Evolutionary conservation across 73 alveolate species (phyloP).

Genomic region (Tetrahymena thermophila): DNA sequence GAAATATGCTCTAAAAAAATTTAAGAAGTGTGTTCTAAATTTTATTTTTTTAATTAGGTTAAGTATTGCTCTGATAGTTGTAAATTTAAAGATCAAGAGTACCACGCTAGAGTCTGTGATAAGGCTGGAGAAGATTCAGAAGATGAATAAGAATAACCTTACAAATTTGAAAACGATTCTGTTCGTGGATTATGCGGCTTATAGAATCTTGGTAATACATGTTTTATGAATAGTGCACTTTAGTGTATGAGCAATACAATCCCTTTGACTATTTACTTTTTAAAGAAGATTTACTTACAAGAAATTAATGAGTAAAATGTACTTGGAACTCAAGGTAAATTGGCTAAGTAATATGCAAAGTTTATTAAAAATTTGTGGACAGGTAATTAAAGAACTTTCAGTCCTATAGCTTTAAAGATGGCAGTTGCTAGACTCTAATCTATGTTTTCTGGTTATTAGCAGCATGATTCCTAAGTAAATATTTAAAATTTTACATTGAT

Average conservation of each 20-base stretch:
- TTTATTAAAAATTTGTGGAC: slow-evolving; percentile 34
- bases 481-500: not conserved
- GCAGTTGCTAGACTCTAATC: slow-evolving; percentile 38
- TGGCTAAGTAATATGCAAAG: slow-evolving; percentile 16
- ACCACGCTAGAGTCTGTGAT: not conserved
- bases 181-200: slow-evolving; percentile 82
- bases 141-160: slow-evolving; percentile 14
- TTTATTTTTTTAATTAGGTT: not conserved
- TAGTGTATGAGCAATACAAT: slow-evolving; percentile 83
- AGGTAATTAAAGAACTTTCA: slow-evolving; percentile 13
- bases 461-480: slow-evolving; percentile 28
- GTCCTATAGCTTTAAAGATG: slow-evolving; percentile 20
- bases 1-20: too few relatives aligned
- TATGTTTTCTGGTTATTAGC: slow-evolving; percentile 32
- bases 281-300: slow-evolving; percentile 43
- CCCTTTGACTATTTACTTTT: slow-evolving; percentile 80
- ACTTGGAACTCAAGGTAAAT: slow-evolving; percentile 85
- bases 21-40: too few relatives aligned
- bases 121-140: slow-evolving; percentile 33
- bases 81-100: not conserved
- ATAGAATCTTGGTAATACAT: slow-evolving; percentile 95
- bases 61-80: not conserved
- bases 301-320: slow-evolving; percentile 87
- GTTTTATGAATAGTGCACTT: slow-evolving; percentile 96
- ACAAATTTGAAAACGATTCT: not conserved